These are phyloP conservation scores for Hypoxylon rubiginosum DNA, from an alignment of 2,329 filamentous ascomycete genomes.

Conservation along the genomic window DNA sequence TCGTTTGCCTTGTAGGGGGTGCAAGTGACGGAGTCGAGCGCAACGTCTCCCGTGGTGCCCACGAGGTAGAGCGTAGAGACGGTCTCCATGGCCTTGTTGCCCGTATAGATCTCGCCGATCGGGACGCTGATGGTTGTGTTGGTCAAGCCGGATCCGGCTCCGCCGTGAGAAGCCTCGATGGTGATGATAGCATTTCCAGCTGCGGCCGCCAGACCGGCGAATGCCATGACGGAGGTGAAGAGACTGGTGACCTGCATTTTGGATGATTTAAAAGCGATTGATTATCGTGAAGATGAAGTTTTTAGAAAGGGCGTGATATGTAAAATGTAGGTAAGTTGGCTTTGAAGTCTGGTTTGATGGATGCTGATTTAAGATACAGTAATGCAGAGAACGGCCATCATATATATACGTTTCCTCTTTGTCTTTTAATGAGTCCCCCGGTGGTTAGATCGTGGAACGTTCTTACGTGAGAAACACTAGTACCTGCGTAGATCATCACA, in stretches of 20 bases:
- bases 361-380: conserved; percentile 11
- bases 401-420: conserved; percentile 28
- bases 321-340: not conserved
- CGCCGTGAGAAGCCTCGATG: conserved; percentile 42
- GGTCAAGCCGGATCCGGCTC: conserved; percentile 32
- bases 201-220: conserved; percentile 31
- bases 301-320: conserved; percentile 8
- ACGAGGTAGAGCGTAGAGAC: conserved; percentile 47
- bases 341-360: conserved; percentile 11
- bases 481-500: conserved; percentile 20
- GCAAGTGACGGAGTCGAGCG: conserved; percentile 37
- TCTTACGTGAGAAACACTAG: conserved; percentile 29
- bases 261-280: conserved; percentile 20
- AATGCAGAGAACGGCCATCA: conserved; percentile 6
- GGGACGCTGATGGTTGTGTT: conserved; percentile 40
- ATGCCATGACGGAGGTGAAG: conserved; percentile 30
- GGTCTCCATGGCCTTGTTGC: conserved; percentile 20
- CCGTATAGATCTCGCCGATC: conserved; percentile 33
- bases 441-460: conserved; percentile 16
- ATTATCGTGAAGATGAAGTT: conserved; percentile 22
- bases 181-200: conserved; percentile 25
- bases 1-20: conserved; percentile 37
- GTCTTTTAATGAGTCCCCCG: conserved; percentile 5
- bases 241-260: conserved; percentile 42
- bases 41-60: conserved; percentile 10